Percentiles rank a stretch among this genome's conserved stretches.
Conservation (phyloP, 192 early-diverging fungal species). For the Funneliformis geosporum region DNA sequence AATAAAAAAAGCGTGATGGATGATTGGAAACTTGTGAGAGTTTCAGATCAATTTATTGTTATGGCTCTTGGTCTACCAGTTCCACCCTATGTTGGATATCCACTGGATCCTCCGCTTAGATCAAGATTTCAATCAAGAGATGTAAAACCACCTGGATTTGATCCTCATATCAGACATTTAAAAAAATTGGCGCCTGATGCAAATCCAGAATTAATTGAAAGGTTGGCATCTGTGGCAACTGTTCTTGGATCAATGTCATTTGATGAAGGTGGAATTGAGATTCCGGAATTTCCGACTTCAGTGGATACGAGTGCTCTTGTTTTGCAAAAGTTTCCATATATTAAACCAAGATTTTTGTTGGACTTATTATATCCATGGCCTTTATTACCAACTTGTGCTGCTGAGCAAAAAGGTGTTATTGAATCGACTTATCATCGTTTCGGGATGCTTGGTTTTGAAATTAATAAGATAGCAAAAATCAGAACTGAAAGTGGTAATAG, state of each 20-base stretch:
- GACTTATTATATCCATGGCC: conserved; percentile 65
- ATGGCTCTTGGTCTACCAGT: conserved; percentile 77
- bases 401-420: conserved; percentile 59
- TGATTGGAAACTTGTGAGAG: conserved; percentile 65
- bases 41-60: conserved; percentile 67
- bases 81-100: conserved; percentile 66
- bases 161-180: conserved; percentile 55
- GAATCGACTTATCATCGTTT: conserved; percentile 63
- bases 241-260: conserved; percentile 52
- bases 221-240: conserved; percentile 55
- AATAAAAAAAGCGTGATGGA: conserved; percentile 52
- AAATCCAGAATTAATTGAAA: conserved; percentile 49
- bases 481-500: conserved; percentile 3
- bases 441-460: conserved; percentile 50
- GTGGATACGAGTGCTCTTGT: conserved; percentile 51
- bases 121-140: conserved; percentile 77
- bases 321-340: conserved; percentile 44
- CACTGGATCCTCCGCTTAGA: conserved; percentile 78
- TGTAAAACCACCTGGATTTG: conserved; percentile 56
- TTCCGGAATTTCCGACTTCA: conserved; percentile 65
- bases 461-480: conserved; percentile 41
- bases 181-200: conserved; percentile 44
- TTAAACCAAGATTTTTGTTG: conserved; percentile 54
- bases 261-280: conserved; percentile 42
- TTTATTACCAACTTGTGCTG: conserved; percentile 56